Evolutionary conservation across 352 stramenopile species (phyloP).

Genomic region (Phytophthora chlamydospora): DNA sequence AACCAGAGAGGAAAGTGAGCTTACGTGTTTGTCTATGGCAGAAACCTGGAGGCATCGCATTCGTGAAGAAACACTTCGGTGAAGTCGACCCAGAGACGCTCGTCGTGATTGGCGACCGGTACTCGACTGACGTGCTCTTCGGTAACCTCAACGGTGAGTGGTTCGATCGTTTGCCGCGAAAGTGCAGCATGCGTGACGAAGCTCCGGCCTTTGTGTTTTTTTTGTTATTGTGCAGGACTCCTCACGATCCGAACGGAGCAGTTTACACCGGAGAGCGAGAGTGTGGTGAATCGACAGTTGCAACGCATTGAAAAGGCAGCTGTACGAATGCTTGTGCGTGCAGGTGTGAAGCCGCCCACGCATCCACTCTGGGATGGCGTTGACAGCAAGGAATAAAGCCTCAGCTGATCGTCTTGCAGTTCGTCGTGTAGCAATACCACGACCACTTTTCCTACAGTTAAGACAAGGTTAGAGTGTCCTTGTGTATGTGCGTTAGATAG

Average conservation of each 20-base stretch:
- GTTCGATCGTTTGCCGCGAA: not conserved
- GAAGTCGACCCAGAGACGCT: slow-evolving; percentile 74
- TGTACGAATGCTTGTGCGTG: slow-evolving; percentile 50
- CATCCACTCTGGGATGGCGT: slow-evolving; percentile 52
- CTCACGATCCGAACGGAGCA: slow-evolving; percentile 96
- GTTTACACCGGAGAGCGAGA: slow-evolving; percentile 71
- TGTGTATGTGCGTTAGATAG: not conserved
- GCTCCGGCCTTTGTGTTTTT: slow-evolving; percentile 6
- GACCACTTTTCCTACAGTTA: too few relatives aligned
- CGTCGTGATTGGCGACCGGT: slow-evolving; percentile 96
- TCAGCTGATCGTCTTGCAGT: too few relatives aligned
- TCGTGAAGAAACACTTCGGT: slow-evolving; percentile 90
- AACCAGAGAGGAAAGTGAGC: not conserved
- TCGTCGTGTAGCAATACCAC: too few relatives aligned
- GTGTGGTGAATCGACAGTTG: slow-evolving; percentile 66
- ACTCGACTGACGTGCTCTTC: slow-evolving; percentile 98
- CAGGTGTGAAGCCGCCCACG: slow-evolving; percentile 45
- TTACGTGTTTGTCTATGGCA: slow-evolving; percentile 26
- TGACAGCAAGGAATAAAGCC: slow-evolving; percentile 10
- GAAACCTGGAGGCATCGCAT: slow-evolving; percentile 92
- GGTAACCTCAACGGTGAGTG: slow-evolving; percentile 92
- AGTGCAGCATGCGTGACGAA: not conserved
- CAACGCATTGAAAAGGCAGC: slow-evolving; percentile 73
- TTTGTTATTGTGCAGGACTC: slow-evolving; percentile 74
- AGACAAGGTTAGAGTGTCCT: too few relatives aligned